Conservation (phyloP, 108 stramenopile species). For the Conticribra weissflogii region DNA sequence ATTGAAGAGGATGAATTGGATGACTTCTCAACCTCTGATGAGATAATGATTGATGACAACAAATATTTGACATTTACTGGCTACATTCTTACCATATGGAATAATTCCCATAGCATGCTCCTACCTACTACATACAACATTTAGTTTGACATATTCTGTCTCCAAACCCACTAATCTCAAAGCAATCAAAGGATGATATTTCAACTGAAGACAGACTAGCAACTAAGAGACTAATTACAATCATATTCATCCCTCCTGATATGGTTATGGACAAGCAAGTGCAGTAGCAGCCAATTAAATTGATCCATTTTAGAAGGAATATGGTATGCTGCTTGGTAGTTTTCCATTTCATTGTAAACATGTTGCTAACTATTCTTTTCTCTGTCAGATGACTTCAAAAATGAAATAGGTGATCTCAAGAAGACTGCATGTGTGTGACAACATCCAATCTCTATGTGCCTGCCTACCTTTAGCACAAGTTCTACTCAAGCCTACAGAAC, state of each 20-base stretch:
- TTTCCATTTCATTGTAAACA: too few relatives aligned
- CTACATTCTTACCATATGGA: too few relatives aligned
- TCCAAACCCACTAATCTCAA: conserved; percentile 7
- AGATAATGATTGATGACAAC: neutral
- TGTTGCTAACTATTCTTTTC: too few relatives aligned
- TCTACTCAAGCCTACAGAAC: too few relatives aligned
- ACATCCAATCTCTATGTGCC: too few relatives aligned
- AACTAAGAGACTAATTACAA: conserved; percentile 3
- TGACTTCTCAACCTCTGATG: neutral
- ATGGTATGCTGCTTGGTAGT: too few relatives aligned
- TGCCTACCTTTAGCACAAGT: too few relatives aligned
- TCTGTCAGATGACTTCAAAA: conserved; percentile 10
- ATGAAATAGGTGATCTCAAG: too few relatives aligned
- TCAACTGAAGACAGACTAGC: neutral
- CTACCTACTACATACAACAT: too few relatives aligned
- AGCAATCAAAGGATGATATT: neutral
- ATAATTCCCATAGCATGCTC: too few relatives aligned
- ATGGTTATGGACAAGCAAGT: conserved; percentile 1
- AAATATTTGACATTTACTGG: too few relatives aligned
- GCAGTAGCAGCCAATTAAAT: neutral
- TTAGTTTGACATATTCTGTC: conserved; percentile 13
- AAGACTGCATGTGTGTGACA: too few relatives aligned
- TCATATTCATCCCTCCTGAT: conserved; percentile 2
- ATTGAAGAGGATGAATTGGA: neutral
- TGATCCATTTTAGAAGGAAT: conserved; percentile 4